Evolutionary conservation across 1,284 basidiomycete species (phyloP), one percentile per base, ranked within the genome.

Genomic region (Gymnopus androsaceus): DNA sequence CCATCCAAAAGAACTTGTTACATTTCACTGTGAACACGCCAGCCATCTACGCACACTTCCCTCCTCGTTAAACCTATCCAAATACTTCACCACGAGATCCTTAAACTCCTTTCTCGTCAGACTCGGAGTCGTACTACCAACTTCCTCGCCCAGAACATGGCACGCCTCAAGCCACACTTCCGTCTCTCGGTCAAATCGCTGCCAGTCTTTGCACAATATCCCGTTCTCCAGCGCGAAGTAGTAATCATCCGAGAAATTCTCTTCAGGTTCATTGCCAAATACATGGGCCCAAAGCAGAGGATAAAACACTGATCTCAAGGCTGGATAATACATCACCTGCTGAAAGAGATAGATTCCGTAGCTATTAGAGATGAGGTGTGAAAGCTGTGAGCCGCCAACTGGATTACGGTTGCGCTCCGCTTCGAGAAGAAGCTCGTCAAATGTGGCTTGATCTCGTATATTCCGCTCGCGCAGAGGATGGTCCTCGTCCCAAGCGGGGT

Each of bases 401-500:
- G 28, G 33, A 42, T 37, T 47, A 28, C 47, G 37, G 4, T 47
- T 59, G 9, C 27, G 45, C 38, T 59, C 53, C 42, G 53, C 47
- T 45, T 51, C 52, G 9, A 36, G 54, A 15, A 59, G 25, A 19
- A 59, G 53, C 34, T 30, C 23, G 14, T 51, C 52, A 41, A 51
- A 55, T 17, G 30, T 51, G 23, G 19, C 47, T 27, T 46, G 38
- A 55, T 59, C 57, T 36, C 54, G 57, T 2, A 51, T 33, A 52
- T 48, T 38, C 28, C 61, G 30, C 27, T 19, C 30, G 15, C 56
- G 49, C 34, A 61, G 51, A 1, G 59, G 54, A 48, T 57, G 7
- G 17, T 60, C 61, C 2, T 54, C 36, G 1, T 59, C 55, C 53
- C 57, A 54, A 15, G 15, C 11, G 25, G 59, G 57, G 33, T 61